A percentile compares a stretch with the other conserved stretches of the same genome.
Evolutionary conservation across 2,329 filamentous ascomycete species (phyloP).

Genomic region (Mycogone perniciosa): DNA sequence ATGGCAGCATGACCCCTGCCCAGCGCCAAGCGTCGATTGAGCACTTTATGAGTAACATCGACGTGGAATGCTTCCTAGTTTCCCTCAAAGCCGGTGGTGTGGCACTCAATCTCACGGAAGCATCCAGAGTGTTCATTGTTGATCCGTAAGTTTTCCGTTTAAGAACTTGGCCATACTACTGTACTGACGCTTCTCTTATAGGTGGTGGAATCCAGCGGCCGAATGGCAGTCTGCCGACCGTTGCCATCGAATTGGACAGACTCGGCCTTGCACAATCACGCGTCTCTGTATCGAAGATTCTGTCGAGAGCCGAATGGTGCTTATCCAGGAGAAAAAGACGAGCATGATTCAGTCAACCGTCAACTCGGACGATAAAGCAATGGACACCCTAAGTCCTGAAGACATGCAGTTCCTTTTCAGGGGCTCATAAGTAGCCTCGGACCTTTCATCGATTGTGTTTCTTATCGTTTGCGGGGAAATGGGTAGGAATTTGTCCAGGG

Average conservation of each 20-base stretch:
- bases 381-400: slow-evolving; percentile 83
- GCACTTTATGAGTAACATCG: slow-evolving; percentile 90
- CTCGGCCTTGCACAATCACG: slow-evolving; percentile 87
- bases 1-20: slow-evolving; percentile 92
- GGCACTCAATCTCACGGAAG: slow-evolving; percentile 90
- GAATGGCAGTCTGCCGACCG: slow-evolving; percentile 97
- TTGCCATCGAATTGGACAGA: slow-evolving; percentile 92
- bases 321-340: slow-evolving; percentile 97
- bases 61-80: slow-evolving; percentile 93
- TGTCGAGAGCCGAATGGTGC: slow-evolving; percentile 90
- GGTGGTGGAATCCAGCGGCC: slow-evolving; percentile 99
- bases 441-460: neutral
- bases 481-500: too few species aligned
- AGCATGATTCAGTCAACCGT: slow-evolving; percentile 97
- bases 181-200: slow-evolving; percentile 27
- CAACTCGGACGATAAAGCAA: slow-evolving; percentile 82
- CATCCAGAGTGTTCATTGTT: slow-evolving; percentile 89
- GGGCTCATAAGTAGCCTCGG: slow-evolving; percentile 38
- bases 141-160: slow-evolving; percentile 66
- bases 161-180: neutral
- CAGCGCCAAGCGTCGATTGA: slow-evolving; percentile 92
- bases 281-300: slow-evolving; percentile 94
- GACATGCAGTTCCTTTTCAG: slow-evolving; percentile 97
- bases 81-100: slow-evolving; percentile 95
- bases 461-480: neutral